Evolutionary conservation across 805 yeast species (phyloP), one percentile per base, ranked within the genome.

Genomic region (Metschnikowia corniflorae): DNA sequence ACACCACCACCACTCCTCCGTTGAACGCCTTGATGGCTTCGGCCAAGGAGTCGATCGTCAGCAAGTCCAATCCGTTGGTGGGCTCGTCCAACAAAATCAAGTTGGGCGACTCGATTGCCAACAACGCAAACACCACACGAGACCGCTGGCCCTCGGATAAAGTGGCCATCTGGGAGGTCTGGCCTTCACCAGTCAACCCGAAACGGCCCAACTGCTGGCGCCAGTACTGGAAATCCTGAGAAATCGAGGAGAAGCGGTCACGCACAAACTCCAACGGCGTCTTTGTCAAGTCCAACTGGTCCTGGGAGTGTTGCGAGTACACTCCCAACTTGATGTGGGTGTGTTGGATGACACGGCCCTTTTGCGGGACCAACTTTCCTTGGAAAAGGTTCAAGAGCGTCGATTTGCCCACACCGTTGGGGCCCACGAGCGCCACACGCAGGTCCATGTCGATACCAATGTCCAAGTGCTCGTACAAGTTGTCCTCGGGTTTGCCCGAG

Each of bases 361-460:
- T 68, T 66, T 91, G 96, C 37, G 97, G 86, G 51, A 73, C 78
- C 58, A 91, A 75, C 53, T 78, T 82, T 68, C 98, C 98, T 54
- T 96, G 94, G 95, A 93, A 91, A 58, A 93, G 75, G 66, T 93
- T 93, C 63, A 93, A 80, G 60, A 91, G 71, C 14, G 98, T 91
- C 35, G 97, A 89, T 69, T 91, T 91, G 72, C 98, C 98, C 54
- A 91, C 91, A 86, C 98, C 98, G 65, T 91, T 91, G 60, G 97
- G 97, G 28, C 98, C 98, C 44, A 91, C 97, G 33, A 91, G 75
- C 28, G 98, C 97, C 59, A 91, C 81, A 73, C 98, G 84, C 26
- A 97, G 89, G 70, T 93, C 98, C 97, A 93, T 93, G 73, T 93
- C 98, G 42, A 93, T 89, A 82, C 98, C 98, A 53, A 93, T 93